Conservation (phyloP, 305 asterid genomes). For the Solanum hybrid region DNA sequence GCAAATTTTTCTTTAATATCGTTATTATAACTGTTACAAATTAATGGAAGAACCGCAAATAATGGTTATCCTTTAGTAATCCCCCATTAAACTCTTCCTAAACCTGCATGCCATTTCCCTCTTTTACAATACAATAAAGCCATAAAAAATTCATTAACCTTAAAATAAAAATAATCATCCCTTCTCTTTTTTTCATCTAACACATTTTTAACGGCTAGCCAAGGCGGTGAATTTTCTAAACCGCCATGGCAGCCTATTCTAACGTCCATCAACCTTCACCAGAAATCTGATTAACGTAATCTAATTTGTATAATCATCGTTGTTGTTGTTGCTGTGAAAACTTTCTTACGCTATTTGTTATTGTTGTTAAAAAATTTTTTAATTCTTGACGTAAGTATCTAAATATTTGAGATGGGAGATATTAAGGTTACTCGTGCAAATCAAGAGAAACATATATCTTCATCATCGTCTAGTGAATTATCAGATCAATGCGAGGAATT, state of each 20-base stretch:
- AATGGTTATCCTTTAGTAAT: neutral
- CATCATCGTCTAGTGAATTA: constrained; percentile 13
- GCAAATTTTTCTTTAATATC: neutral
- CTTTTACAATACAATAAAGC: neutral
- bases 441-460: neutral
- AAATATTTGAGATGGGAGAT: neutral
- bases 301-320: neutral
- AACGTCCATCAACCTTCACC: neutral
- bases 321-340: neutral
- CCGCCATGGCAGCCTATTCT: constrained; percentile 4
- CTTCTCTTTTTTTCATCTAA: neutral
- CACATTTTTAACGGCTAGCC: neutral
- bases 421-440: neutral
- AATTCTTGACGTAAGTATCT: neutral
- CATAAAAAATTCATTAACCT: neutral
- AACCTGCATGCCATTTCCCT: neutral
- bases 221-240: neutral
- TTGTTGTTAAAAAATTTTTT: neutral
- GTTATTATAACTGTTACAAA: neutral
- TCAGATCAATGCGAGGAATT: constrained; percentile 48
- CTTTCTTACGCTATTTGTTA: neutral
- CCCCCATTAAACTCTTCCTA: constrained; percentile 5
- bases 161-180: neutral
- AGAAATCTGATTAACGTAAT: neutral
- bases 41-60: constrained; percentile 2